These are phyloP conservation scores for Aspergillus fumigatus DNA, from an alignment of 2,329 filamentous ascomycete species.

Conservation along the genomic window DNA sequence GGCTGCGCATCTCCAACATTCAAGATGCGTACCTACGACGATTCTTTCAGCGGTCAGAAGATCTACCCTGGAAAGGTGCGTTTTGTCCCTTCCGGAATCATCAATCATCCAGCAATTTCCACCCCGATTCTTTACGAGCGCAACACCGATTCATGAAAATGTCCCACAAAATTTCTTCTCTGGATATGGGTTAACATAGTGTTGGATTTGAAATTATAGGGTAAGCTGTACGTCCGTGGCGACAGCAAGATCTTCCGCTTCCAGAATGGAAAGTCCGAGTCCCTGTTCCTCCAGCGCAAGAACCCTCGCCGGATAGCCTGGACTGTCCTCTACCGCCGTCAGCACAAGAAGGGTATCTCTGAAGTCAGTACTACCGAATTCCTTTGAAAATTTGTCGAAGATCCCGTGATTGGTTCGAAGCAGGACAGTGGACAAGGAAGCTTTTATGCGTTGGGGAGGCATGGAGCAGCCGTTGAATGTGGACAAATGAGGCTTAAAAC, in stretches of 20 bases:
- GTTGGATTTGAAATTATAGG: conserved; percentile 54
- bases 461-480: not conserved
- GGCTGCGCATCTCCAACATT: conserved; percentile 46
- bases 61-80: conserved; percentile 77
- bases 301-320: conserved; percentile 99
- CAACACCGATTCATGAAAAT: not conserved
- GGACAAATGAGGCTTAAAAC: not conserved
- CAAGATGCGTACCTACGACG: conserved; percentile 74
- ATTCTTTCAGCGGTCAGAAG: conserved; percentile 71
- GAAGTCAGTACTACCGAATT: conserved; percentile 67
- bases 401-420: conserved; percentile 6
- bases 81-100: conserved; percentile 18
- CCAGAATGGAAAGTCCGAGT: conserved; percentile 99
- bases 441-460: not conserved
- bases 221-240: conserved; percentile 98
- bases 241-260: conserved; percentile 99
- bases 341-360: conserved; percentile 99
- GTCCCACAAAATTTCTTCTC: not conserved
- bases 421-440: not conserved
- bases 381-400: conserved; percentile 15
- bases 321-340: conserved; percentile 96
- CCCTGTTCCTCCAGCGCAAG: conserved; percentile 99
- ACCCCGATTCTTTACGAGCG: not conserved
- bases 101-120: conserved; percentile 4
- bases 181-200: conserved; percentile 24